These are phyloP conservation scores for Citrullus mucosospermus DNA, from an alignment of 306 rosid species.

Conservation along the genomic window DNA sequence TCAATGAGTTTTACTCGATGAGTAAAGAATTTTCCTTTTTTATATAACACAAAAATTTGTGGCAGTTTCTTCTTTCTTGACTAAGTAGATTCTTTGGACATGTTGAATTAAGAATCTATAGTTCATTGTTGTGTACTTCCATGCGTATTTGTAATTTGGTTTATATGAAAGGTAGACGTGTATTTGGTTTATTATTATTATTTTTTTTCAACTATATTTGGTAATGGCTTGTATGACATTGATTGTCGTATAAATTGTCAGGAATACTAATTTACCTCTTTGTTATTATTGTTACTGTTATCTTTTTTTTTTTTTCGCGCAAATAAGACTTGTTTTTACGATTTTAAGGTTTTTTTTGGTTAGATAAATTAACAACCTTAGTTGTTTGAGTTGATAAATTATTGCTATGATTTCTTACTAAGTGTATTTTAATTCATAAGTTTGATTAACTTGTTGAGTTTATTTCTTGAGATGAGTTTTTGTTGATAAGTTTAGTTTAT, in stretches of 20 bases:
- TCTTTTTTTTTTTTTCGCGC: neutral
- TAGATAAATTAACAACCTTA: slow-evolving; percentile 27
- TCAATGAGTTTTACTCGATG: neutral
- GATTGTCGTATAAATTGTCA: no score
- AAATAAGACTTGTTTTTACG: neutral
- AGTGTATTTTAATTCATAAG: no score
- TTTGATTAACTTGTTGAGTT: no score
- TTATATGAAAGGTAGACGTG: no score
- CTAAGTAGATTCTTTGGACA: neutral
- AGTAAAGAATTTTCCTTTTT: neutral
- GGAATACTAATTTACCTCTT: neutral
- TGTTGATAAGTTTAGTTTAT: no score
- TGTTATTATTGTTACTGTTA: neutral
- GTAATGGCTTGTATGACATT: no score
- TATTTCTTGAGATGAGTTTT: no score
- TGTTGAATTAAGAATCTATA: neutral
- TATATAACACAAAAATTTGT: neutral
- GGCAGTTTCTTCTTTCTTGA: neutral
- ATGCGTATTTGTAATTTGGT: no score
- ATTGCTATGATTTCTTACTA: no score
- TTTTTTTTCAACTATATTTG: no score
- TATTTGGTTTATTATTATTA: no score
- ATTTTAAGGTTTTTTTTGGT: neutral
- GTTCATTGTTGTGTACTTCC: neutral
- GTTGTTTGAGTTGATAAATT: no score